Conservation (phyloP, 495 filamentous ascomycete genomes). For the Hyaloscypha variabilis region DNA sequence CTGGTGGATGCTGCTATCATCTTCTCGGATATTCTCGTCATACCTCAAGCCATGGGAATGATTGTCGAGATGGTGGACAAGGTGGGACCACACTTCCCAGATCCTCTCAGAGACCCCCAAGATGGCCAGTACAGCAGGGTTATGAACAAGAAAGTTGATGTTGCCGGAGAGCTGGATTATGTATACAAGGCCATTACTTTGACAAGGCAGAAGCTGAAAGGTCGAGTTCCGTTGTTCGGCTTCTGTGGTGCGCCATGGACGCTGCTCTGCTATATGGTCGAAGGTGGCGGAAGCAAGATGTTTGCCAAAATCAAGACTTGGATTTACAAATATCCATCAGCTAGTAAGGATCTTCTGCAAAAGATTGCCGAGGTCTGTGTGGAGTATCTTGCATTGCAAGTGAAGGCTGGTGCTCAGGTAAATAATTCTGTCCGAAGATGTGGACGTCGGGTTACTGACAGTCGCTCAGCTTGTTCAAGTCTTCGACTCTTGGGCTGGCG, state of each 20-base stretch:
- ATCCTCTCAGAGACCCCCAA: conserved; percentile 74
- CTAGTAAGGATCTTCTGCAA: conserved; percentile 76
- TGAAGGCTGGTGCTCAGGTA: conserved; percentile 85
- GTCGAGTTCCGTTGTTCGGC: conserved; percentile 90
- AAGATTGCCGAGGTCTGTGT: conserved; percentile 93
- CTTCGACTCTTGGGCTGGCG: conserved; percentile 98
- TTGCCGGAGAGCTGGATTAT: conserved; percentile 81
- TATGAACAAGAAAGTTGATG: conserved; percentile 77
- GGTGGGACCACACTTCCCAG: conserved; percentile 91
- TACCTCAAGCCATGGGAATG: conserved; percentile 98
- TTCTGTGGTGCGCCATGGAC: conserved; percentile 99
- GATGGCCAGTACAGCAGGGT: conserved; percentile 81
- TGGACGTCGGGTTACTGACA: background rate
- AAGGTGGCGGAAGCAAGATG: conserved; percentile 92
- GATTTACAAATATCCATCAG: conserved; percentile 87
- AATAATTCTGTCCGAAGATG: conserved; percentile 4
- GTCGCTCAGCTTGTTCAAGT: conserved; percentile 77
- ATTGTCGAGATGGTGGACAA: conserved; percentile 94
- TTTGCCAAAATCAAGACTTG: conserved; percentile 92
- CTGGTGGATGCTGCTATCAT: conserved; percentile 97
- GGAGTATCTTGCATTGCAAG: conserved; percentile 90
- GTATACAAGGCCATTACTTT: conserved; percentile 94
- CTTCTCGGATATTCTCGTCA: conserved; percentile 97
- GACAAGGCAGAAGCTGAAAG: conserved; percentile 84
- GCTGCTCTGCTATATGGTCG: conserved; percentile 96